A percentile compares a stretch with the other conserved stretches of the same genome.
Evolutionary conservation across 805 yeast species (phyloP).

Genomic region (Starmera quercuum): DNA sequence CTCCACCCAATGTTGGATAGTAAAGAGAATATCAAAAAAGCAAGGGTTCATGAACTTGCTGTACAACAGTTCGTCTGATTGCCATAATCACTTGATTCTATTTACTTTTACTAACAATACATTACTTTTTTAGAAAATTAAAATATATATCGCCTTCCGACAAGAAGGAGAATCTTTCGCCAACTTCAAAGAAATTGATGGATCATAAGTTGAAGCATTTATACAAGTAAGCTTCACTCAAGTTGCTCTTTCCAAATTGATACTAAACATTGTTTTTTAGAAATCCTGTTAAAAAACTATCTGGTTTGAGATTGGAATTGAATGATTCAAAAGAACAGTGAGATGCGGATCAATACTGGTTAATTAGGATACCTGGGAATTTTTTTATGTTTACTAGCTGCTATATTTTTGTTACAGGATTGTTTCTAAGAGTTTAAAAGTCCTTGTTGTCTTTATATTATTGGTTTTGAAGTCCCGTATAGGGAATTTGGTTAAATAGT

Average conservation of each 20-base stretch:
- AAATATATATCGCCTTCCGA: conserved; percentile 23
- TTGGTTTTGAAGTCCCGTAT: no score
- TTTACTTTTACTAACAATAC: no score
- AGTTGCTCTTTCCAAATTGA: neutral
- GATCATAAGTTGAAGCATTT: conserved; percentile 19
- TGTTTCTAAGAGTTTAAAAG: no score
- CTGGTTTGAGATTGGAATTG: conserved; percentile 19
- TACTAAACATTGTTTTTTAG: conserved; percentile 5
- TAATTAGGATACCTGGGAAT: no score
- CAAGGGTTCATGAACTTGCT: conserved; percentile 20
- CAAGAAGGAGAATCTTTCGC: conserved; percentile 20
- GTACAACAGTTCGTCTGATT: conserved; percentile 18
- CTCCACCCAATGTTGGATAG: conserved; percentile 21
- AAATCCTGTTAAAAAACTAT: conserved; percentile 19
- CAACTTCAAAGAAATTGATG: conserved; percentile 21
- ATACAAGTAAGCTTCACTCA: conserved; percentile 13
- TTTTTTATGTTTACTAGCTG: no score
- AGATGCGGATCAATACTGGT: no score
- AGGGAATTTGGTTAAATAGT: no score
- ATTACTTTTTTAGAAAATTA: conserved; percentile 12
- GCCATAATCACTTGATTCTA: neutral
- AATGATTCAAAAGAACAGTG: no score
- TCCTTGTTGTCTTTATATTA: no score
- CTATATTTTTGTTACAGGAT: no score
- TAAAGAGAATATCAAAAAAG: conserved; percentile 19